Conservation (phyloP, 257 asterid species). For the Gentiana macrophylla region DNA sequence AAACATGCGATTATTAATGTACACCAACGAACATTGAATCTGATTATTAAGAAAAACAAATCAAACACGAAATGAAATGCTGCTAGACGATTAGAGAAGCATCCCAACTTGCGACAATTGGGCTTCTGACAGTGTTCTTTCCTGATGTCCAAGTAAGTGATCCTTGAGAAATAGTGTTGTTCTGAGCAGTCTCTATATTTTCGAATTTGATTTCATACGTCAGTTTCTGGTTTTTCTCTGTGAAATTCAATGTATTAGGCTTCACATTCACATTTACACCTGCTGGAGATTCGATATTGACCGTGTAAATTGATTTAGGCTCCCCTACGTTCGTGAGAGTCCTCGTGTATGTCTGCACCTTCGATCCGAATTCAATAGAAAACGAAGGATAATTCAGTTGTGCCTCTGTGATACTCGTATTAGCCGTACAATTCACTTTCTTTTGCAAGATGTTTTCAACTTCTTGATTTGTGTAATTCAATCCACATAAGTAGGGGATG, state of each 20-base stretch:
- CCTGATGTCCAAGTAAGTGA: background rate
- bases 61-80: no score
- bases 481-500: conserved; percentile 3
- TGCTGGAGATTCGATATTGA: background rate
- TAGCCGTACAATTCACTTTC: background rate
- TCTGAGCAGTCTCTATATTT: no score
- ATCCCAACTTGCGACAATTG: background rate
- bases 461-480: background rate
- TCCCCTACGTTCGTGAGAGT: conserved; percentile 1
- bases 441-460: background rate
- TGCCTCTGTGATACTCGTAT: background rate
- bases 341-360: background rate
- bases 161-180: background rate
- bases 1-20: no score
- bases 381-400: conserved; percentile 8
- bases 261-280: background rate
- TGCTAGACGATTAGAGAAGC: no score
- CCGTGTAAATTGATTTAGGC: background rate
- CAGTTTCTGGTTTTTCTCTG: background rate
- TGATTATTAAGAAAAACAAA: no score
- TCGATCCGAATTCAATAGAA: background rate
- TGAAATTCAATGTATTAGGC: conserved; percentile 2
- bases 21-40: no score
- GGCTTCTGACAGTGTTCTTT: background rate
- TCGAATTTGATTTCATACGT: background rate